Conservation (phyloP, 257 asterid genomes). For the Solanum ahanhuiri region DNA sequence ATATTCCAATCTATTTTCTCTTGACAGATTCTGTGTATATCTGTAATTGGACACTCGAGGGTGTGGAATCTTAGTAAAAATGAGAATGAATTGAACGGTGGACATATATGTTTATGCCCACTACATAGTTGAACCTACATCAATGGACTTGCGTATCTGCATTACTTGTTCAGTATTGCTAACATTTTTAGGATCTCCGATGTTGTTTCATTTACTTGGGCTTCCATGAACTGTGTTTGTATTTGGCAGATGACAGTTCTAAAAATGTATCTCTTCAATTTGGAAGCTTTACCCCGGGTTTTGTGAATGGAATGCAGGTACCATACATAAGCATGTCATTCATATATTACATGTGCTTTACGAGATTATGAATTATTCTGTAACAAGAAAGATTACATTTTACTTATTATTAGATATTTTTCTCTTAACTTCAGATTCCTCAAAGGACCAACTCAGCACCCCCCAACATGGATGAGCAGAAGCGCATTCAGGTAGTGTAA, state of each 20-base stretch:
- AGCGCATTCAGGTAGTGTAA: background rate
- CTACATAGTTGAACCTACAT: background rate
- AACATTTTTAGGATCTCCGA: background rate
- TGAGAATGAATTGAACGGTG: background rate
- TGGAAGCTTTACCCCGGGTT: constrained; percentile 7
- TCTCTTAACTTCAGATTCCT: background rate
- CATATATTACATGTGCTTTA: background rate
- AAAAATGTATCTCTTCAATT: constrained; percentile 11
- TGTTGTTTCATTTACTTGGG: background rate
- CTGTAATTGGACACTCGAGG: background rate
- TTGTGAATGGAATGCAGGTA: constrained; percentile 17
- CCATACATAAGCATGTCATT: background rate
- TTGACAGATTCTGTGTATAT: background rate
- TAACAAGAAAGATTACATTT: background rate
- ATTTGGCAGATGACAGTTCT: constrained; percentile 7
- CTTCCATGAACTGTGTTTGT: background rate
- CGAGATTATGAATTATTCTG: background rate
- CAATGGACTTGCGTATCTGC: background rate
- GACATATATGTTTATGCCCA: background rate
- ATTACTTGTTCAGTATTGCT: background rate
- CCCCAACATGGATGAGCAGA: constrained; percentile 9
- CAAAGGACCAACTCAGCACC: constrained; percentile 10
- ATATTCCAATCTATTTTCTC: background rate
- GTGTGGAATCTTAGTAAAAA: background rate
- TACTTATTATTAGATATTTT: background rate